Conservation (phyloP, 371 early-diverging fungal species). For the Coemansia sp. region DNA sequence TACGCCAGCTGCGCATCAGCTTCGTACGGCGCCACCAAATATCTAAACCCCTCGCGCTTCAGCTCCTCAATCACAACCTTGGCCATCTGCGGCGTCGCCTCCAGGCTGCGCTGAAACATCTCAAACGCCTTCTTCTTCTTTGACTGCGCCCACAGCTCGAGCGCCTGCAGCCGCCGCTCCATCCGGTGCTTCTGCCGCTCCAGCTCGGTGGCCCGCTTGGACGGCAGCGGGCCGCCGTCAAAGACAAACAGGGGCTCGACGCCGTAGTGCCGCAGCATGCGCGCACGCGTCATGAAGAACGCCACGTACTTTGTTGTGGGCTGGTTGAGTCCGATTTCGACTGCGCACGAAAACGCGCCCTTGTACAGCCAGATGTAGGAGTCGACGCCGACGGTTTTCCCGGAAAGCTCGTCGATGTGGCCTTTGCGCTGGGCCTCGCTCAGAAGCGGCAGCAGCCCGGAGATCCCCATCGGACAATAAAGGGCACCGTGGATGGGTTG, state of each 20-base stretch:
- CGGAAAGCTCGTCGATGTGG: constrained; percentile 68
- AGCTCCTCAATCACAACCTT: constrained; percentile 70
- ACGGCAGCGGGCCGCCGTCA: constrained; percentile 92
- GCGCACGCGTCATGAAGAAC: constrained; percentile 62
- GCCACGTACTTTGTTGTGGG: constrained; percentile 63
- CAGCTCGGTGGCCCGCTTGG: constrained; percentile 77
- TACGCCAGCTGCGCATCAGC: constrained; percentile 98
- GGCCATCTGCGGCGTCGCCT: constrained; percentile 81
- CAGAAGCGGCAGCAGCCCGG: constrained; percentile 76
- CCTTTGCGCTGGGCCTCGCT: constrained; percentile 65
- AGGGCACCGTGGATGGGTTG: neutral
- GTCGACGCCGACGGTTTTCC: constrained; percentile 83
- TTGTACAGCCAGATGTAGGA: constrained; percentile 93
- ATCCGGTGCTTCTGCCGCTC: constrained; percentile 64
- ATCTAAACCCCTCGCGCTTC: constrained; percentile 63
- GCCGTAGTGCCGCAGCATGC: constrained; percentile 64
- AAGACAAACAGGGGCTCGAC: constrained; percentile 92
- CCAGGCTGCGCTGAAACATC: constrained; percentile 68
- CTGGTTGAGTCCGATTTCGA: constrained; percentile 65
- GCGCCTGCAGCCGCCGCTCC: constrained; percentile 56
- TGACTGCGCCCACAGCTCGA: constrained; percentile 54
- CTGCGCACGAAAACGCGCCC: constrained; percentile 79
- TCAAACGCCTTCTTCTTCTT: constrained; percentile 64
- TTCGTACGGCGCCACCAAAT: constrained; percentile 97
- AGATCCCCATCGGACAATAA: constrained; percentile 73